Evolutionary conservation across 129 eudicot genomes (phyloP).

Genomic region (Silybum marianum): DNA sequence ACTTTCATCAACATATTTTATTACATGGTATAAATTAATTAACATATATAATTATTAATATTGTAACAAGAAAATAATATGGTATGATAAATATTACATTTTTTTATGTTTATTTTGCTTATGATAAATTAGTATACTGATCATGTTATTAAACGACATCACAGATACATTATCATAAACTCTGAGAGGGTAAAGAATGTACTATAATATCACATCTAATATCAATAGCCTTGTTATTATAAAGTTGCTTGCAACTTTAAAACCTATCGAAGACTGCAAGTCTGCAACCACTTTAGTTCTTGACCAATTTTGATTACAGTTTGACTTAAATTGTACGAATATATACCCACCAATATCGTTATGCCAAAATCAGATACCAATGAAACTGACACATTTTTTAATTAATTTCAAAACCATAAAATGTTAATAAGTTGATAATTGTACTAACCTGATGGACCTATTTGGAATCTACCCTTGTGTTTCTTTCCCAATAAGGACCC

Average conservation of each 20-base stretch:
- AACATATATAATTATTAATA: too few species aligned
- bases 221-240: not conserved
- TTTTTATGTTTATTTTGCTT: not conserved
- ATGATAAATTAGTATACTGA: not conserved
- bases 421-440: conserved; percentile 18
- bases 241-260: not conserved
- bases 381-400: not conserved
- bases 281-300: not conserved
- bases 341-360: not conserved
- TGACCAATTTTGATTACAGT: not conserved
- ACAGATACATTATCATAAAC: not conserved
- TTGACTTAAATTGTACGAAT: not conserved
- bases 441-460: conserved; percentile 33
- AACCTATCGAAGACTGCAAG: not conserved
- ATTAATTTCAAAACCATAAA: not conserved
- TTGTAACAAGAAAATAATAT: too few species aligned
- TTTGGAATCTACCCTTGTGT: conserved; percentile 32
- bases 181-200: not conserved
- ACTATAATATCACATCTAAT: not conserved
- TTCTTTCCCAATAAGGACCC: conserved; percentile 36
- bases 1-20: too few species aligned
- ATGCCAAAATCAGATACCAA: not conserved
- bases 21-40: too few species aligned
- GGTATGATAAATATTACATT: not conserved
- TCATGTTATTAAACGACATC: not conserved